Evolutionary conservation across 805 yeast genomes (phyloP), one percentile per base, ranked within the genome.

Genomic region (Sugiyamaella qingdaonensis): DNA sequence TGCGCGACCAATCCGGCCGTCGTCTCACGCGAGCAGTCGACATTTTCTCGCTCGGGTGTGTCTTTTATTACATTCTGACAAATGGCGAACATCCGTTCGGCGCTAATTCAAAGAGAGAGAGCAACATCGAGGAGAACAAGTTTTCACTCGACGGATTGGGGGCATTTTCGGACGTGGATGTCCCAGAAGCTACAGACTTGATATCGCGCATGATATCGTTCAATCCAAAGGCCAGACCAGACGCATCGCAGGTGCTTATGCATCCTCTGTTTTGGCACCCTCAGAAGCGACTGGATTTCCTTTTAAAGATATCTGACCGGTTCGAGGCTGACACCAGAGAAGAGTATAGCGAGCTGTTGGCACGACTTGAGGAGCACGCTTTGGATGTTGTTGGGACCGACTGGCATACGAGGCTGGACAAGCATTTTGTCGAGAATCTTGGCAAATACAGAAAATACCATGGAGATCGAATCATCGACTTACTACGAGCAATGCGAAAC

Each of bases 11-110:
- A 16, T 39, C 46, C 14, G 41, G 52, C 46, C 51, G 63, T 1
- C 54, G 63, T 19, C 46, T 59, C 41, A 59, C 63, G 35, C 79
- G 91, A 58, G 90, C 96, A 0, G 87, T 94, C 51, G 99, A 94
- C 68, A 86, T 94, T 2, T 94, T 94, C 65, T 88, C 97, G 0
- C 73, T 92, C 56, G 99, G 99, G 0, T 94, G 99, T 70, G 91
- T 94, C 0, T 94, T 88, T 64, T 92, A 80, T 66, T 94, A 90
- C 64, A 85, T 91, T 37, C 70, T 94, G 35, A 78, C 96, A 0
- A 80, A 80, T 13, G 98, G 99, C 0, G 65, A 69, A 8, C 99
- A 94, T 73, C 99, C 99, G 4, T 94, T 88, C 73, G 99, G 99
- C n/a, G 94, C 87, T 62, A 74, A 88, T 46, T 89, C 88, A 62